Base-by-base conservation (phyloP, 2,329 filamentous ascomycete genomes). In the Aspergillus fischeri region DNA sequence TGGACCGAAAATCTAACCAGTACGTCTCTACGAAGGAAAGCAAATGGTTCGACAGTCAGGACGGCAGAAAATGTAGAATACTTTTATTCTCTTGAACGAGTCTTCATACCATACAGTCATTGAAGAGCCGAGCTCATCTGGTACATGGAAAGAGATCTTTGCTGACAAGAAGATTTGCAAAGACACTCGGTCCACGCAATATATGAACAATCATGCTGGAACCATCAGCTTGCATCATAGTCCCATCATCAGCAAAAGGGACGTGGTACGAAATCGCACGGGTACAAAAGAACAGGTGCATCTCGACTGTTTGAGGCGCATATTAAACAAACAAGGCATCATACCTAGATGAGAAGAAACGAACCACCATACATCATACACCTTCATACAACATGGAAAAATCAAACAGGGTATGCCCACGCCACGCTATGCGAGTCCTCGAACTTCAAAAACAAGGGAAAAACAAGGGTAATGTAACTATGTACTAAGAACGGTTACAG, bases 351-450 rank as follows among this genome's bases (percentile, higher is more conserved):
- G 57, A 56, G 44, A 48, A 50, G 52, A 54, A 52, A 52, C 24
- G 60, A 49, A 55, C 53, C 58, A 57, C 57, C 58, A 59, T 61
- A 57, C 60, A 64, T 60, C 60, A 59, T 63, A 65, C 63, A 64
- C 56, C 57, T 60, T 60, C 61, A 62, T 65, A 58, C 53, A 62
- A 59, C 50, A 63, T 61, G 52, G 60, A 59, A 62, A 62, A 64
- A 59, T 57, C 65, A 70, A 65, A 63, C 64, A 71, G 71, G 69
- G 69, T 73, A 71, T 73, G 70, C 67, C 72, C 70, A 73, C 73
- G 71, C 73, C 72, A 74, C 73, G 73, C 73, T 75, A 76, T 76
- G 73, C 73, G 66, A 67, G 63, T 68, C 64, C 65, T 64, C 59
- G 51, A 62, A 63, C 44, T 27, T 11, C 51, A 61, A 57, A 53